These are phyloP conservation scores for Talaromyces nanjingensis DNA, from an alignment of 495 filamentous ascomycete genomes.

Conservation along the genomic window DNA sequence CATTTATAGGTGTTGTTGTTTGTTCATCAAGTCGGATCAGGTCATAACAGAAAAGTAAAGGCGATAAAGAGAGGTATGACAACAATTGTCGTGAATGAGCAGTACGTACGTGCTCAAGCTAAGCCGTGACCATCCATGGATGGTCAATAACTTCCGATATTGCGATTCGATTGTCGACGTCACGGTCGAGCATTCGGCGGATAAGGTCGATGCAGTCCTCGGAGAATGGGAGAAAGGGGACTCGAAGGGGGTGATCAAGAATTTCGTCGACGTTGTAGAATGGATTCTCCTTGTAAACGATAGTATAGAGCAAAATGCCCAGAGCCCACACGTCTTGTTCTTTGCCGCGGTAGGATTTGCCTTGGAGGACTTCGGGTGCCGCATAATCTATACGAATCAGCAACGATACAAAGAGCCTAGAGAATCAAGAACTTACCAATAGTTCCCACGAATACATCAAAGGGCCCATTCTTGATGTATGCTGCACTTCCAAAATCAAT, in stretches of 20 bases:
- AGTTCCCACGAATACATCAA: constrained; percentile 98
- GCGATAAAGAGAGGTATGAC: neutral
- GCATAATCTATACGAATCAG: constrained; percentile 68
- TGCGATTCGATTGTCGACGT: constrained; percentile 71
- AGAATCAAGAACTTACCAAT: constrained; percentile 61
- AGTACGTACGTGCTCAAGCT: neutral
- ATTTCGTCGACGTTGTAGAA: constrained; percentile 99
- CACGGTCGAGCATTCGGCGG: constrained; percentile 80
- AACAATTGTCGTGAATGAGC: neutral
- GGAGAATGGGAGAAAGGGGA: constrained; percentile 81
- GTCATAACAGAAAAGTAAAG: neutral
- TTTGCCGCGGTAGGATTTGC: constrained; percentile 86
- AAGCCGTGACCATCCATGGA: constrained; percentile 54
- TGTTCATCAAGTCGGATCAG: neutral
- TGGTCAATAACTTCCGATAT: constrained; percentile 83
- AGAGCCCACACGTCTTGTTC: constrained; percentile 98
- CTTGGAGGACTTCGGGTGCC: constrained; percentile 92
- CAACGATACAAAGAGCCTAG: neutral
- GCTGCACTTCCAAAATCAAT: constrained; percentile 98
- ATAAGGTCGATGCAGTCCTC: constrained; percentile 88
- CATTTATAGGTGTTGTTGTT: neutral
- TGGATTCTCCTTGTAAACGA: constrained; percentile 98
- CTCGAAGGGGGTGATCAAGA: constrained; percentile 88
- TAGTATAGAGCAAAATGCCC: constrained; percentile 96
- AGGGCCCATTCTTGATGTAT: constrained; percentile 96